Evolutionary conservation across 2,329 filamentous ascomycete species (phyloP).

Genomic region (Sclerotinia subarctica): DNA sequence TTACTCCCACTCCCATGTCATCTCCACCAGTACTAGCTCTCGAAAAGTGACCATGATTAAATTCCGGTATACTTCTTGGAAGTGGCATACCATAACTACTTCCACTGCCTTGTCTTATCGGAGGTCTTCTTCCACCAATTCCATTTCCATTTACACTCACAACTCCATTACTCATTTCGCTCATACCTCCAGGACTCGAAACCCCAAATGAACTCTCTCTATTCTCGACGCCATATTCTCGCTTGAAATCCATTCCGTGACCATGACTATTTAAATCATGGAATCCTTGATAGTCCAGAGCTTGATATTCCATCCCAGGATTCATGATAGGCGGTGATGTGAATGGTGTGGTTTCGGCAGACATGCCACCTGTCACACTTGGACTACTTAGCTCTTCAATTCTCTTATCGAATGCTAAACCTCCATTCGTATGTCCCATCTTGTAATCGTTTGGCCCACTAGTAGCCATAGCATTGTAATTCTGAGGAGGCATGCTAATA

Average conservation of each 20-base stretch:
- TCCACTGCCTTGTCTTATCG: conserved; percentile 18
- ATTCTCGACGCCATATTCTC: conserved; percentile 11
- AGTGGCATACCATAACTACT: conserved; percentile 20
- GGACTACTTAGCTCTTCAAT: conserved; percentile 35
- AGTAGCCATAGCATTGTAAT: conserved; percentile 31
- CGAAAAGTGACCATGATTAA: conserved; percentile 15
- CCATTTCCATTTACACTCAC: too few relatives aligned
- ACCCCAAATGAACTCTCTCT: conserved; percentile 6
- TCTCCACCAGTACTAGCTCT: not conserved
- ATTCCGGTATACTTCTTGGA: conserved; percentile 19
- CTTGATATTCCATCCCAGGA: conserved; percentile 20
- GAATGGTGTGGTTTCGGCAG: conserved; percentile 18
- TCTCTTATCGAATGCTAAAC: conserved; percentile 32
- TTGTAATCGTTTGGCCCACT: conserved; percentile 35
- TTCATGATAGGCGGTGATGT: conserved; percentile 23
- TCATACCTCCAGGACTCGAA: conserved; percentile 12
- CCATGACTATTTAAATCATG: conserved; percentile 16
- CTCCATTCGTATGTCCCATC: conserved; percentile 27
- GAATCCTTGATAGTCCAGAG: conserved; percentile 22
- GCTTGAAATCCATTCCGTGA: conserved; percentile 20
- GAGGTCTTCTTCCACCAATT: conserved; percentile 17
- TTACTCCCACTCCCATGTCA: conserved; percentile 9
- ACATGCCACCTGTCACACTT: conserved; percentile 12
- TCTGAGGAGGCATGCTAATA: conserved; percentile 45
- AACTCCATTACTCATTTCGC: conserved; percentile 13